Conservation (phyloP, 768 basidiomycete species). For the Termitomyces sp. region DNA sequence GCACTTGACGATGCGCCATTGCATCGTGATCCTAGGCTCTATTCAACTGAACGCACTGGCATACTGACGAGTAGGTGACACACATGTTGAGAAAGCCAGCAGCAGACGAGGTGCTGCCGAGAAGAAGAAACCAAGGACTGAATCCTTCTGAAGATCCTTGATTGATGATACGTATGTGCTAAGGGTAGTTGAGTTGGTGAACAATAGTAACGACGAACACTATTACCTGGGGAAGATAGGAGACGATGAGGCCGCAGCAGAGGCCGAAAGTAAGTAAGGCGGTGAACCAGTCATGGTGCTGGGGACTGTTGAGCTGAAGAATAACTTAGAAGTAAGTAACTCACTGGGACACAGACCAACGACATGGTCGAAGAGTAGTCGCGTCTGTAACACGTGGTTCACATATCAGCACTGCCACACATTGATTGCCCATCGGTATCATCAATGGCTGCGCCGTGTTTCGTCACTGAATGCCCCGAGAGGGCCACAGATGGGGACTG, state of each 20-base stretch:
- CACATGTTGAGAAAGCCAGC: conserved; percentile 85
- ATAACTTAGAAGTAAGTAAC: background rate
- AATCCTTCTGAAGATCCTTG: conserved; percentile 82
- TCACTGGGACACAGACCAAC: background rate
- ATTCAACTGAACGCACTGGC: conserved; percentile 7
- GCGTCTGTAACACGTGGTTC: background rate
- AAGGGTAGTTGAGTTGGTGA: background rate
- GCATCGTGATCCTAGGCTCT: conserved; percentile 64
- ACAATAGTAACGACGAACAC: conserved; percentile 14
- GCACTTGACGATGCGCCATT: conserved; percentile 78
- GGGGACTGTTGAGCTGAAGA: background rate
- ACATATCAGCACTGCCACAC: background rate
- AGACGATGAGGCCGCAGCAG: conserved; percentile 67
- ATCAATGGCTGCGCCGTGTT: too few relatives aligned
- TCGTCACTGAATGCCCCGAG: too few relatives aligned
- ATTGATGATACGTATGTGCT: conserved; percentile 80
- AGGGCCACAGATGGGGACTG: too few relatives aligned
- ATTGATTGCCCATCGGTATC: too few relatives aligned
- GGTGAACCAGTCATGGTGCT: conserved; percentile 74
- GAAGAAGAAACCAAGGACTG: conserved; percentile 85
- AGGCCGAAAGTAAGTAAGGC: conserved; percentile 62
- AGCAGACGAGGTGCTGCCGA: conserved; percentile 82
- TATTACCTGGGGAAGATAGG: conserved; percentile 77
- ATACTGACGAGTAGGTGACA: conserved; percentile 13
- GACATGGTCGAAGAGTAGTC: background rate